These are phyloP conservation scores for Syncephalastrum monosporum DNA, from an alignment of 371 early-diverging fungal genomes.

Conservation along the genomic window DNA sequence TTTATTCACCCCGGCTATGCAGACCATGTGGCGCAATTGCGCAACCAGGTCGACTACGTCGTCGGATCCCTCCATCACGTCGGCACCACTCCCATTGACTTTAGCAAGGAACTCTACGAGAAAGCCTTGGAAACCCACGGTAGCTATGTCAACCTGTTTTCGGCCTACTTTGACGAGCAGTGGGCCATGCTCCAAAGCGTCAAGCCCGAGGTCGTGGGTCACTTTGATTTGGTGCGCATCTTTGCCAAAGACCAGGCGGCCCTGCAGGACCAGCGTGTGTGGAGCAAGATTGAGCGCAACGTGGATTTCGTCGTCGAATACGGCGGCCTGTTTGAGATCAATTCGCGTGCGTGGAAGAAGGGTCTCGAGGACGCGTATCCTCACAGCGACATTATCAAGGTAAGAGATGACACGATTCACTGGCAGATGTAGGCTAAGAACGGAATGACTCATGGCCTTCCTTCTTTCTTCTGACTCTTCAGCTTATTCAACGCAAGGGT, in stretches of 20 bases:
- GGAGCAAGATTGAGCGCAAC: conserved; percentile 75
- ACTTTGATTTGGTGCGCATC: conserved; percentile 91
- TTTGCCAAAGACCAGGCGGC: conserved; percentile 53
- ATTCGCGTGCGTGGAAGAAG: conserved; percentile 91
- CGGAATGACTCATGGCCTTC: neutral
- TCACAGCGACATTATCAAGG: conserved; percentile 74
- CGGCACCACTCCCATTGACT: conserved; percentile 80
- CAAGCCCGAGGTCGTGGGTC: conserved; percentile 85
- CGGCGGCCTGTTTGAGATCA: conserved; percentile 92
- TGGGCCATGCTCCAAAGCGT: conserved; percentile 64
- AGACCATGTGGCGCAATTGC: conserved; percentile 22
- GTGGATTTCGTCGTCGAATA: conserved; percentile 75
- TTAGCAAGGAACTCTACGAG: conserved; percentile 59
- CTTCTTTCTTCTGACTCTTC: neutral
- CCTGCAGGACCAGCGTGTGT: conserved; percentile 36
- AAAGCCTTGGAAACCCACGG: conserved; percentile 38
- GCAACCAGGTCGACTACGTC: conserved; percentile 64
- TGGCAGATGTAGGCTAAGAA: neutral
- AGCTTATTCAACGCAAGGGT: conserved; percentile 64
- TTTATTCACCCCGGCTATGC: conserved; percentile 56
- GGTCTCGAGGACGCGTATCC: conserved; percentile 87
- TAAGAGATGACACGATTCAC: conserved; percentile 12
- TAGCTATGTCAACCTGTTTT: conserved; percentile 47
- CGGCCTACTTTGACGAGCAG: conserved; percentile 88
- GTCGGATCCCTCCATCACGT: conserved; percentile 97